Base-by-base conservation (phyloP, 257 asterid species). In the Perilla frutescens region DNA sequence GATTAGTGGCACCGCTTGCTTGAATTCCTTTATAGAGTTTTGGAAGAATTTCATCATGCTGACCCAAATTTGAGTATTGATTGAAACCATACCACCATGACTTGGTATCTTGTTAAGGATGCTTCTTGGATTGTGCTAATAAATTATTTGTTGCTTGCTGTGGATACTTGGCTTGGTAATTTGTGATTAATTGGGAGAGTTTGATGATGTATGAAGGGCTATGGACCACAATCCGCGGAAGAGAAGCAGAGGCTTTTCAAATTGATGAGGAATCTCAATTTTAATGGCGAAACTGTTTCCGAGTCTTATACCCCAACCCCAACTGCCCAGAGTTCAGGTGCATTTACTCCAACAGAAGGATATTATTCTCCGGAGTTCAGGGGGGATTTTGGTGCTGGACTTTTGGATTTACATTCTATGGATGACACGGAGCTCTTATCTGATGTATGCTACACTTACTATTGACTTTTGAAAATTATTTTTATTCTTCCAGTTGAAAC, bases 351-450 rank as follows among this genome's bases (percentile, higher is more conserved):
- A n/a, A 70, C 89, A 40, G 96, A 86, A 37, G 92, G 94, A 8
- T 77, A 80, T 67, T 85, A 87, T 79, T 87, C 98, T 71, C 96
- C 98, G 5, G 98, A 92, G 68, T 89, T 92, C 78, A 85, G 96
- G 69, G 97, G 96, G 66, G 98, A 95, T 71, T 90, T 92, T 70
- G 99, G 99, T 70, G 97, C 94, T 66, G 98, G 97, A 49, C 97
- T 92, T 77, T 77, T 95, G 86, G 99, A 95, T 81, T 85, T 95
- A 68, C 98, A 95, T 84, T 84, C 99, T 67, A 90, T 95, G 98
- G 99, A 95, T 82, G 98, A 95, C 73, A 95, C 98, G 1, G 99
- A 95, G 80, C 98, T 95, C 81, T 85, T 95, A 85, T 87, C 99
- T 49, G 99, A 92, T 88, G 99, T 92, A 85, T 65, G 83, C 72